Conservation (phyloP, 352 stramenopile genomes). For the Hyphochytrium catenoides region DNA sequence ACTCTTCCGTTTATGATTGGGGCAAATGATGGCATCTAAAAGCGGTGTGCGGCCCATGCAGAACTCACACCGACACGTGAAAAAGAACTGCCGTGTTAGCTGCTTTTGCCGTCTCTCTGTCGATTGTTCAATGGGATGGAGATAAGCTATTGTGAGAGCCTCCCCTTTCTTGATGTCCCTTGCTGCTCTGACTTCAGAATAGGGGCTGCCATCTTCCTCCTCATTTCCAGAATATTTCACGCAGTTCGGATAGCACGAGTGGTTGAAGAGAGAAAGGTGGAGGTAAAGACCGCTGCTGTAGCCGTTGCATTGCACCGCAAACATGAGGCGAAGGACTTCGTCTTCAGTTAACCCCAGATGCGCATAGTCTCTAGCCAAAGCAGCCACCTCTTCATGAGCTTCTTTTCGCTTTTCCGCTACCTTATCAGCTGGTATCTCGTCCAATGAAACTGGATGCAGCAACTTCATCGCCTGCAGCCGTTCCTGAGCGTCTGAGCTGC, state of each 20-base stretch:
- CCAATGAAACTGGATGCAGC: slow-evolving; percentile 58
- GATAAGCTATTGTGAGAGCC: slow-evolving; percentile 74
- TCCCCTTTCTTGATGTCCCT: slow-evolving; percentile 52
- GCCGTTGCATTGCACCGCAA: slow-evolving; percentile 78
- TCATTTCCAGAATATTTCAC: slow-evolving; percentile 56
- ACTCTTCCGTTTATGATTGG: slow-evolving; percentile 16
- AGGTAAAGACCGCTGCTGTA: slow-evolving; percentile 78
- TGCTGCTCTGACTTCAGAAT: slow-evolving; percentile 76
- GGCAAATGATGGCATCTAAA: slow-evolving; percentile 37
- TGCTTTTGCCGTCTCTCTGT: slow-evolving; percentile 64
- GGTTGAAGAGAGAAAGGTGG: slow-evolving; percentile 83
- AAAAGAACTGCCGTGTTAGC: slow-evolving; percentile 73
- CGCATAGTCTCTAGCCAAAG: slow-evolving; percentile 23
- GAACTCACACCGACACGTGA: slow-evolving; percentile 39
- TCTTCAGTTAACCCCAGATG: slow-evolving; percentile 21
- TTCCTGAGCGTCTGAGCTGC: slow-evolving; percentile 25
- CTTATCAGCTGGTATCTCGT: slow-evolving; percentile 26
- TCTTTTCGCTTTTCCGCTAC: slow-evolving; percentile 33
- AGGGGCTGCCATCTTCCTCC: slow-evolving; percentile 14
- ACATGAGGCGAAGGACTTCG: slow-evolving; percentile 58
- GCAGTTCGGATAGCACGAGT: slow-evolving; percentile 78
- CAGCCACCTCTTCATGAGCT: slow-evolving; percentile 14
- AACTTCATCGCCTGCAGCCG: slow-evolving; percentile 47
- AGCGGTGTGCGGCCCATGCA: slow-evolving; percentile 32
- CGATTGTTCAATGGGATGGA: too few relatives aligned